Conservation (phyloP, 352 stramenopile genomes). For the Stramenopiles sp. region DNA sequence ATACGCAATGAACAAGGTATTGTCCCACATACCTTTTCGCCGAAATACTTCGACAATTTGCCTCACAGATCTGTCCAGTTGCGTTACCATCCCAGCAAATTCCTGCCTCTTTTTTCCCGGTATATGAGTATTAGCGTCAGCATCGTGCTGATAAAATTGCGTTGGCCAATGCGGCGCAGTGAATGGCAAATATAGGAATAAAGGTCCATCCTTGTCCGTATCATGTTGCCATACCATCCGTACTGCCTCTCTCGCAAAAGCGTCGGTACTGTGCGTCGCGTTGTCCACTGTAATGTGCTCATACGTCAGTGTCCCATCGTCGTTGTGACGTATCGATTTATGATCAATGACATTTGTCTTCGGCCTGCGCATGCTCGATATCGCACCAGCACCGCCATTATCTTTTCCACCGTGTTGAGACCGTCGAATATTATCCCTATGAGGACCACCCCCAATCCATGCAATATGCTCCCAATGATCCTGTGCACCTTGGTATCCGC, state of each 20-base stretch:
- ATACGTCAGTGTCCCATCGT: slow-evolving; percentile 20
- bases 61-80: background rate
- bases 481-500: slow-evolving; percentile 24
- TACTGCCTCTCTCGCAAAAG: background rate
- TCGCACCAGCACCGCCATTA: slow-evolving; percentile 15
- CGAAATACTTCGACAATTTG: background rate
- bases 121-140: slow-evolving; percentile 22
- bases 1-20: slow-evolving; percentile 1
- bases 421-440: slow-evolving; percentile 14
- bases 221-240: background rate
- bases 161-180: slow-evolving; percentile 27
- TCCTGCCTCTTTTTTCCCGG: background rate
- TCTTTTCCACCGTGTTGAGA: slow-evolving; percentile 17
- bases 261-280: background rate
- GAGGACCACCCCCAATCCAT: slow-evolving; percentile 20
- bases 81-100: slow-evolving; percentile 2
- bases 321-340: slow-evolving; percentile 15
- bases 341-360: slow-evolving; percentile 24
- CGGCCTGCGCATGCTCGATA: slow-evolving; percentile 17
- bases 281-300: slow-evolving; percentile 15
- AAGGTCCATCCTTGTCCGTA: background rate
- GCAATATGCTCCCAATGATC: slow-evolving; percentile 25
- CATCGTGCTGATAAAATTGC: slow-evolving; percentile 24
- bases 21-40: background rate
- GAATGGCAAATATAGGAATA: slow-evolving; percentile 28